Percentiles rank a stretch among this genome's conserved stretches.
These are phyloP conservation scores for Fraxinus sp. DNA, from an alignment of 305 asterid species.

Conservation along the genomic window DNA sequence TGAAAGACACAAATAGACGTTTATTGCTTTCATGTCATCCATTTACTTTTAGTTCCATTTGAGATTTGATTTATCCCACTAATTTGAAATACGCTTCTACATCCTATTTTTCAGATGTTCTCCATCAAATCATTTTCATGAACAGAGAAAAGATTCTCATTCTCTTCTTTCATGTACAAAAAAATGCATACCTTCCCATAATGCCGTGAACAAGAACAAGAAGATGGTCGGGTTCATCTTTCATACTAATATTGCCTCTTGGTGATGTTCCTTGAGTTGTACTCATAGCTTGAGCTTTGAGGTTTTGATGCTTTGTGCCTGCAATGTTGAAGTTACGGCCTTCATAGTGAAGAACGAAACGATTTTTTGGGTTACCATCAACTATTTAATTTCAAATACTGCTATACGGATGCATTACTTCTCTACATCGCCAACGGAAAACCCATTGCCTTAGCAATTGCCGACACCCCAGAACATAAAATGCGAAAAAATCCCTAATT, in stretches of 20 bases:
- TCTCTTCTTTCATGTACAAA: conserved; percentile 15
- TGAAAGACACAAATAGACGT: background rate
- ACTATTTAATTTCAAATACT: background rate
- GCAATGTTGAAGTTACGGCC: conserved; percentile 11
- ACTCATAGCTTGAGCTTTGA: conserved; percentile 56
- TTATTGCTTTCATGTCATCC: background rate
- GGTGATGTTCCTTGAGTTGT: conserved; percentile 63
- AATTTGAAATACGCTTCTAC: background rate
- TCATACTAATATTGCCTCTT: conserved; percentile 35
- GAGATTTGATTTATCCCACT: background rate
- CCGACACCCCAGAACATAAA: background rate
- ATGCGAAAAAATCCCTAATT: background rate
- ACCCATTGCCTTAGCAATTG: background rate
- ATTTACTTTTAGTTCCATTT: conserved; percentile 2
- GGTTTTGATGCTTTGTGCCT: conserved; percentile 51
- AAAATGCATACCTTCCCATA: conserved; percentile 67
- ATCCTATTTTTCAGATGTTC: conserved; percentile 1
- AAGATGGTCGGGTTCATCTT: conserved; percentile 85
- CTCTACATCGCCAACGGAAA: background rate
- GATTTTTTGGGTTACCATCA: background rate
- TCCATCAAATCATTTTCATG: background rate
- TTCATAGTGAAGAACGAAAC: background rate
- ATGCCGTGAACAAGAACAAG: conserved; percentile 98
- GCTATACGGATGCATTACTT: background rate
- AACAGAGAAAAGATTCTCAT: conserved; percentile 6